These are phyloP conservation scores for Allodekkera sacchari DNA, from an alignment of 805 yeast genomes.

Conservation along the genomic window DNA sequence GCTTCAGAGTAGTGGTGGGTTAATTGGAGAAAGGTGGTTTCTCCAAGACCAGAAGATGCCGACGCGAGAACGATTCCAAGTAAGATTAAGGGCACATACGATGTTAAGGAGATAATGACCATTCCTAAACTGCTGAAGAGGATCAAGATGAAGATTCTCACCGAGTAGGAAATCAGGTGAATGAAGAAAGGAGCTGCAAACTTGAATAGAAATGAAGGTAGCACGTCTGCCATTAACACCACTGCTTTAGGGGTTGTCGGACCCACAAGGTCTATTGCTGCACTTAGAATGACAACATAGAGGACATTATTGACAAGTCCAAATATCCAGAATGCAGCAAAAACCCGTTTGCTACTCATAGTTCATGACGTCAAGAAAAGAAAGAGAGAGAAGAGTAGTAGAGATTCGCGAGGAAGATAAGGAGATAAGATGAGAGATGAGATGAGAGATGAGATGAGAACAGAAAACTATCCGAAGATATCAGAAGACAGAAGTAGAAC, in stretches of 20 bases:
- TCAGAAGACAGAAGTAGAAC: too few species aligned
- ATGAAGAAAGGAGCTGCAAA: constrained; percentile 71
- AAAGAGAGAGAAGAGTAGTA: not conserved
- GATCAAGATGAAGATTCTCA: constrained; percentile 48
- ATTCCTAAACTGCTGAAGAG: constrained; percentile 62
- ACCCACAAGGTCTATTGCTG: constrained; percentile 90
- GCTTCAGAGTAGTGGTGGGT: constrained; percentile 61
- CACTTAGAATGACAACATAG: constrained; percentile 84
- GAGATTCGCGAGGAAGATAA: not conserved
- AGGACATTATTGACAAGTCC: constrained; percentile 85
- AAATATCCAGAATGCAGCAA: constrained; percentile 58
- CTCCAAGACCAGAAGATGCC: constrained; percentile 83
- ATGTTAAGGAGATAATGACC: constrained; percentile 49
- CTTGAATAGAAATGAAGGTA: constrained; percentile 74
- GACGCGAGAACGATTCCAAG: constrained; percentile 77
- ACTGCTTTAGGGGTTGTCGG: constrained; percentile 74
- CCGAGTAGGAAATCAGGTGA: constrained; percentile 51
- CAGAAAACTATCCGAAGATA: not conserved
- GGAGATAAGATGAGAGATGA: not conserved
- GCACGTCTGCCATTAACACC: constrained; percentile 77
- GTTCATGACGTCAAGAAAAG: not conserved
- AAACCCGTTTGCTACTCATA: not conserved
- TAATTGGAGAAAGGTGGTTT: constrained; percentile 76
- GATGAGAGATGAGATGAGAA: not conserved
- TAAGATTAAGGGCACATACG: constrained; percentile 33